Evolutionary conservation across 305 asterid species (phyloP).

Genomic region (Rubia peregrina): DNA sequence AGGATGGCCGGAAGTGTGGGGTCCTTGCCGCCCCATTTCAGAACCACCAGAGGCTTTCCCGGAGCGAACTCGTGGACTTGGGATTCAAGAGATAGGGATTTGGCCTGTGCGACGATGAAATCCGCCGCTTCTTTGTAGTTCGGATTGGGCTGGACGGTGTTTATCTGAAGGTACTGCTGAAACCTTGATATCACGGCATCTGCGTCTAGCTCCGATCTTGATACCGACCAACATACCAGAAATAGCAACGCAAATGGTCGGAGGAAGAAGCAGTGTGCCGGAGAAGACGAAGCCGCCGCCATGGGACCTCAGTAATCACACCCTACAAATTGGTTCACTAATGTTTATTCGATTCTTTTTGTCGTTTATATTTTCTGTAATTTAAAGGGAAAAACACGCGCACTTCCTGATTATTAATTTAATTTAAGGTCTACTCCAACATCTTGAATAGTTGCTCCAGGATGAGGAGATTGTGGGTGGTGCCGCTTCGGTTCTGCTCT

Average conservation of each 20-base stretch:
- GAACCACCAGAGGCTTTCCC: slow-evolving; percentile 67
- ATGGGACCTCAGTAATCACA: background rate
- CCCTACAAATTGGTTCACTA: background rate
- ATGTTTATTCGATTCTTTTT: background rate
- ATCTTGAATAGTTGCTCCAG: background rate
- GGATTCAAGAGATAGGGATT: slow-evolving; percentile 51
- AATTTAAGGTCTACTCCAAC: background rate
- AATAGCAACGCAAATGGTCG: background rate
- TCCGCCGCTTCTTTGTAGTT: slow-evolving; percentile 59
- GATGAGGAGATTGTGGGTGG: slow-evolving; percentile 4
- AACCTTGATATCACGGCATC: slow-evolving; percentile 46
- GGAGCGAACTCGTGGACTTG: slow-evolving; percentile 49
- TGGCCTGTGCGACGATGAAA: slow-evolving; percentile 61
- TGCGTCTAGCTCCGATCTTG: background rate
- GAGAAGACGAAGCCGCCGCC: background rate
- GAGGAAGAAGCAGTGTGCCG: background rate
- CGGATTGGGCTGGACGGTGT: slow-evolving; percentile 87
- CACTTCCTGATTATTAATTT: background rate
- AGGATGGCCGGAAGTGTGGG: slow-evolving; percentile 73
- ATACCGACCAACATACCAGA: slow-evolving; percentile 6
- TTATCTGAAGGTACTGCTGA: slow-evolving; percentile 71
- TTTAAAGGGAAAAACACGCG: too few relatives aligned
- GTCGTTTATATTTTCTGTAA: background rate
- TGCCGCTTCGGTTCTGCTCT: slow-evolving; percentile 1
- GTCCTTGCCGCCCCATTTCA: slow-evolving; percentile 70